These are phyloP conservation scores for Tagetes erecta DNA, from an alignment of 129 eudicot species.

Conservation along the genomic window DNA sequence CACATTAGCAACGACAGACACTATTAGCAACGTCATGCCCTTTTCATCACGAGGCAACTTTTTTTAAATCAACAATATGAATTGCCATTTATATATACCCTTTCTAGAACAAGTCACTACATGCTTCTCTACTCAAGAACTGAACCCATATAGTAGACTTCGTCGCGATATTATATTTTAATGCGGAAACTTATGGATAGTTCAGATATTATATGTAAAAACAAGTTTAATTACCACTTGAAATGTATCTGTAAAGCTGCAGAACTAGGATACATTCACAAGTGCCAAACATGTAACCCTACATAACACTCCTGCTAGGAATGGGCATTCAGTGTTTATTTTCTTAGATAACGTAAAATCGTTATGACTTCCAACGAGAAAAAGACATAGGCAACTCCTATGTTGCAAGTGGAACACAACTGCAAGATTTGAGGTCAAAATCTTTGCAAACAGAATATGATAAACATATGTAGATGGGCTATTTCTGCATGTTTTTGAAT, in stretches of 20 bases:
- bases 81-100: not conserved
- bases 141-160: constrained; percentile 8
- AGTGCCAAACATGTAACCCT: constrained; percentile 36
- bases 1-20: too few species aligned
- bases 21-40: too few species aligned
- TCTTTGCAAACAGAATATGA: constrained; percentile 35
- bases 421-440: constrained; percentile 23
- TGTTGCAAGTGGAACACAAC: constrained; percentile 40
- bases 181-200: constrained; percentile 14
- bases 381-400: constrained; percentile 32
- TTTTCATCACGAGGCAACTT: too few species aligned
- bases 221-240: constrained; percentile 12
- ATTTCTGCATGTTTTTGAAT: constrained; percentile 49
- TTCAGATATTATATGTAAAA: constrained; percentile 15
- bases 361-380: constrained; percentile 17
- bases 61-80: not conserved
- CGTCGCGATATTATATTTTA: not conserved
- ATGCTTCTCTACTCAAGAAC: constrained; percentile 8
- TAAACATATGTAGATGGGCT: constrained; percentile 50
- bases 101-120: not conserved
- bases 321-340: constrained; percentile 32
- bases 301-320: constrained; percentile 35
- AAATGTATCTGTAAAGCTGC: constrained; percentile 14
- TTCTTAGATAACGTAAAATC: constrained; percentile 23
- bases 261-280: constrained; percentile 29